A percentile compares a stretch with the other conserved stretches of the same genome.
These are phyloP conservation scores for Hippophae gyantsensis DNA, from an alignment of 306 rosid genomes.

Conservation along the genomic window DNA sequence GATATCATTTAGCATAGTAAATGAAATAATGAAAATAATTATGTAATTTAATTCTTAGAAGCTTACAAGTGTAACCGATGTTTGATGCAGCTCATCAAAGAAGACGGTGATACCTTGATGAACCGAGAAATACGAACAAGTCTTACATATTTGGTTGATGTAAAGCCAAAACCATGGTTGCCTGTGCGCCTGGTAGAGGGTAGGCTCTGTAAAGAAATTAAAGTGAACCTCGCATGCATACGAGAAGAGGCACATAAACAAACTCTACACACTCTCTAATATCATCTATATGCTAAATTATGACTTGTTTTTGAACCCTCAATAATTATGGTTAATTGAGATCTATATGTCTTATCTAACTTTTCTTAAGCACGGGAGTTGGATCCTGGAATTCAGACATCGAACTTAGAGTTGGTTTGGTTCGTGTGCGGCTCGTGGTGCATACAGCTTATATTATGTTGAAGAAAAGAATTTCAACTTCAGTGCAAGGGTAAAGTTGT, in stretches of 20 bases:
- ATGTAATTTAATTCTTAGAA: not conserved
- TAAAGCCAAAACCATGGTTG: constrained; percentile 77
- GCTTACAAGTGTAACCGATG: not conserved
- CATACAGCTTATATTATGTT: too few species aligned
- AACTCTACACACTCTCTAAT: not conserved
- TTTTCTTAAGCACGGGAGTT: too few species aligned
- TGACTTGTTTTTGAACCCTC: not conserved
- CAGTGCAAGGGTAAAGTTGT: too few species aligned
- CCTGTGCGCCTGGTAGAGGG: constrained; percentile 72
- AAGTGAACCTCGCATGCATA: constrained; percentile 51
- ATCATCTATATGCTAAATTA: not conserved
- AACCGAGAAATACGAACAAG: constrained; percentile 23
- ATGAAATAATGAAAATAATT: not conserved
- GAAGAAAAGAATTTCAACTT: too few species aligned
- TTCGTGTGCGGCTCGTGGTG: too few species aligned
- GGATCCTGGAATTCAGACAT: too few species aligned
- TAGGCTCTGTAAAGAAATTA: constrained; percentile 67
- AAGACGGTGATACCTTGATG: constrained; percentile 18
- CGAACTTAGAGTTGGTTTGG: too few species aligned
- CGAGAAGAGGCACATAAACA: constrained; percentile 50
- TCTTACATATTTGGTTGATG: constrained; percentile 63
- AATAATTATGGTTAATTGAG: too few species aligned
- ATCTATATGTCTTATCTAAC: too few species aligned
- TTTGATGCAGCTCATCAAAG: constrained; percentile 33
- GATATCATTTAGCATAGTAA: too few species aligned